Conservation (phyloP, 495 filamentous ascomycete species). For the Xylaria acuta region DNA sequence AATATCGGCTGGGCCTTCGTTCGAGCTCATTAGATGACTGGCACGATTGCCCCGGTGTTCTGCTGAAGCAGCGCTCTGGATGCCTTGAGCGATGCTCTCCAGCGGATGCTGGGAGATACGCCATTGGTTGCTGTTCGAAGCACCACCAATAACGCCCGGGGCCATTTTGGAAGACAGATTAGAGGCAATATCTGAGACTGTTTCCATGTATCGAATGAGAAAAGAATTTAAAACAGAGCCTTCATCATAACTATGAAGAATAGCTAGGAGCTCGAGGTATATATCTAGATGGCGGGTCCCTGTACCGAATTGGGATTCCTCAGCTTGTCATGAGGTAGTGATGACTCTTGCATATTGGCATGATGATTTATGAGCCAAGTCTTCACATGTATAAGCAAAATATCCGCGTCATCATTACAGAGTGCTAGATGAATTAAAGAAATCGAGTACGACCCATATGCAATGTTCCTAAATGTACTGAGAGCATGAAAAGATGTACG, state of each 20-base stretch:
- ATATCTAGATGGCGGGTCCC: not conserved
- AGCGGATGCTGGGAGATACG: conserved; percentile 40
- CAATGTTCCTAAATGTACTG: not conserved
- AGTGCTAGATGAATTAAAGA: not conserved
- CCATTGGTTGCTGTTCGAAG: conserved; percentile 38
- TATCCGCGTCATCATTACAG: not conserved
- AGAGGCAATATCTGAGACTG: not conserved
- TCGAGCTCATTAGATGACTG: conserved; percentile 52
- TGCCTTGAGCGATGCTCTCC: conserved; percentile 37
- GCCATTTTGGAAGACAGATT: conserved; percentile 19
- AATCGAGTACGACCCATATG: not conserved
- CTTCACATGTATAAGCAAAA: not conserved
- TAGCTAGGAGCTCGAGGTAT: not conserved
- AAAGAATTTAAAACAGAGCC: not conserved
- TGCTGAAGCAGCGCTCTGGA: conserved; percentile 34
- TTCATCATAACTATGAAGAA: not conserved
- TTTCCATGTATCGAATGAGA: not conserved
- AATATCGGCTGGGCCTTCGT: conserved; percentile 63
- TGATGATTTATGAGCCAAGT: not conserved
- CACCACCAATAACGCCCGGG: conserved; percentile 14
- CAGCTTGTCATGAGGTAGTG: not conserved
- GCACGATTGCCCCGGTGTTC: conserved; percentile 38
- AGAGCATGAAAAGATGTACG: not conserved
- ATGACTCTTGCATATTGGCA: not conserved
- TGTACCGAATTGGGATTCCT: not conserved